These are phyloP conservation scores for Fusarium secorum DNA, from an alignment of 2,329 filamentous ascomycete species.

Conservation along the genomic window DNA sequence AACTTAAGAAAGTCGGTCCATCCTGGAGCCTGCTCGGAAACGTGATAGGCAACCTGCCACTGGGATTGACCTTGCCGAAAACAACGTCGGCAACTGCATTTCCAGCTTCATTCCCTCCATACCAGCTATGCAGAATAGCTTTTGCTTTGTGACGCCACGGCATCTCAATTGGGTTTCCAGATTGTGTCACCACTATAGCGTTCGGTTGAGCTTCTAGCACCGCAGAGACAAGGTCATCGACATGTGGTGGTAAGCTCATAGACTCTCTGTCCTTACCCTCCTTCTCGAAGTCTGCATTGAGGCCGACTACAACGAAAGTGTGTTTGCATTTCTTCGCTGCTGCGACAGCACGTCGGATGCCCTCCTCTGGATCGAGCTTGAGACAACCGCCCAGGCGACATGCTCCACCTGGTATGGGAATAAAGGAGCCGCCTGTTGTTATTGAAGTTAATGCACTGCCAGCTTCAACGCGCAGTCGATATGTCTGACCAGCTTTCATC, in stretches of 20 bases:
- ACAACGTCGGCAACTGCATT: conserved; percentile 20
- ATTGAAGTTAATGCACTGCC: conserved; percentile 22
- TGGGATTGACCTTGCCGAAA: conserved; percentile 19
- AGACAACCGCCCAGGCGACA: conserved; percentile 26
- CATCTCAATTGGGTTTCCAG: conserved; percentile 22
- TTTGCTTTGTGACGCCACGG: conserved; percentile 15
- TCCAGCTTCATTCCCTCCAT: conserved; percentile 21
- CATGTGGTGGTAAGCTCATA: conserved; percentile 12
- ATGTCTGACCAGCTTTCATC: background rate
- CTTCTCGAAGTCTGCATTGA: conserved; percentile 25
- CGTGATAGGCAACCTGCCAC: conserved; percentile 16
- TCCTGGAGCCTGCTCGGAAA: conserved; percentile 13
- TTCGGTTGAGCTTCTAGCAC: conserved; percentile 11
- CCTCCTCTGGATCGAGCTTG: conserved; percentile 4
- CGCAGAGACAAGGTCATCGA: conserved; percentile 17
- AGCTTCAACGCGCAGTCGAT: conserved; percentile 18
- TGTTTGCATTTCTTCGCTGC: conserved; percentile 12
- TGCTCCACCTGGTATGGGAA: conserved; percentile 27
- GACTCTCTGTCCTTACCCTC: conserved; percentile 22
- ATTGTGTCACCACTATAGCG: conserved; percentile 16
- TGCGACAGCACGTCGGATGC: conserved; percentile 3
- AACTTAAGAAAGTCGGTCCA: conserved; percentile 8
- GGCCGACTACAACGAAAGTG: conserved; percentile 8
- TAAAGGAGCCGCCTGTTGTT: background rate
- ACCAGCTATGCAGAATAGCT: conserved; percentile 26